A percentile compares a stretch with the other conserved stretches of the same genome.
Evolutionary conservation across 331 rosid species (phyloP).

Genomic region (Pyracantha coccinea): DNA sequence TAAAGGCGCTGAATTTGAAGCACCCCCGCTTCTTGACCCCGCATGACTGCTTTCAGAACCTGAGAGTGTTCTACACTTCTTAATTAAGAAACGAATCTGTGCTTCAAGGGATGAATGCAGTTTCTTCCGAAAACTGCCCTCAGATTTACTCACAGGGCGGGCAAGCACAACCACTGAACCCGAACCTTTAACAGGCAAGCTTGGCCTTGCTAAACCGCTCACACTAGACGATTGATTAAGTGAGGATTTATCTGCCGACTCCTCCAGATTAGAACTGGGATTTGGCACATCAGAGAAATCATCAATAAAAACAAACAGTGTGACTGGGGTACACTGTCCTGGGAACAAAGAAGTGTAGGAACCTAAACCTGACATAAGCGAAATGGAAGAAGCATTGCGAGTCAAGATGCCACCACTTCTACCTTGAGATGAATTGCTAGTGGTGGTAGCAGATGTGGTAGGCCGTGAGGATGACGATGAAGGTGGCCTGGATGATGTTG

Average conservation of each 20-base stretch:
- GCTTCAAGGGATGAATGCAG: constrained; percentile 83
- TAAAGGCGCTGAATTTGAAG: constrained; percentile 43
- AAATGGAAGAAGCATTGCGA: constrained; percentile 56
- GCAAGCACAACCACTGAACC: constrained; percentile 87
- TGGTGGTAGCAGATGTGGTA: constrained; percentile 17
- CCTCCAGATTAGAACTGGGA: constrained; percentile 53
- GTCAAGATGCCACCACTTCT: constrained; percentile 54
- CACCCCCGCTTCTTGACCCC: constrained; percentile 52
- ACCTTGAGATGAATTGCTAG: constrained; percentile 59
- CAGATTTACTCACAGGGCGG: constrained; percentile 70
- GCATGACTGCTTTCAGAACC: constrained; percentile 64
- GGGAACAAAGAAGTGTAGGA: constrained; percentile 90
- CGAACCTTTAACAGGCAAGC: constrained; percentile 59
- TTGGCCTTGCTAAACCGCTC: constrained; percentile 44
- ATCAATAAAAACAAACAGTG: constrained; percentile 66
- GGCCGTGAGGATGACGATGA: constrained; percentile 44
- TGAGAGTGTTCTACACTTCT: constrained; percentile 66
- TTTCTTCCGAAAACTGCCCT: constrained; percentile 76
- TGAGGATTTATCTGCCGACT: constrained; percentile 42
- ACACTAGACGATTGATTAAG: constrained; percentile 46
- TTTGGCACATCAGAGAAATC: constrained; percentile 53
- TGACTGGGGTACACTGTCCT: constrained; percentile 89
- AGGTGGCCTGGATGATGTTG: constrained; percentile 36
- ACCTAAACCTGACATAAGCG: constrained; percentile 87
- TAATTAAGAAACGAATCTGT: constrained; percentile 72